Conservation (phyloP, 1,284 basidiomycete genomes). For the Moniliella sp. region DNA sequence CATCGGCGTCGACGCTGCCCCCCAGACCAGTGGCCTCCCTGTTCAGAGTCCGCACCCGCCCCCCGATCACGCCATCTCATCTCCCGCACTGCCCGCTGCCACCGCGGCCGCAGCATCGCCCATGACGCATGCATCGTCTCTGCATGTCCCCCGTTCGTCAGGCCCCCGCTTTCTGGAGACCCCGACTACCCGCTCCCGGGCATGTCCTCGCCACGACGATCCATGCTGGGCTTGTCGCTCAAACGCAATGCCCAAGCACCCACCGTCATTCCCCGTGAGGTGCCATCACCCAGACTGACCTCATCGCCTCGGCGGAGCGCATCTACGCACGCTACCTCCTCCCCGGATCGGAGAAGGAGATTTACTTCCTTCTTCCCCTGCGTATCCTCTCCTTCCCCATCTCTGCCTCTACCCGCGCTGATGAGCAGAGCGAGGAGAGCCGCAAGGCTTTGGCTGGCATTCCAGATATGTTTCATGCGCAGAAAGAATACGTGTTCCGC, state of each 20-base stretch:
- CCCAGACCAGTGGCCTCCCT: not conserved
- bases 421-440: conserved; percentile 45
- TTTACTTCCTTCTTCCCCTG: conserved; percentile 53
- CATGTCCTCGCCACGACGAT: conserved; percentile 12
- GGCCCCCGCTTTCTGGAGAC: conserved; percentile 22
- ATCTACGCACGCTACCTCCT: conserved; percentile 78
- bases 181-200: conserved; percentile 18
- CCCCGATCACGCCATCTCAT: not conserved
- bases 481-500: conserved; percentile 83
- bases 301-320: conserved; percentile 76
- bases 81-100: not conserved
- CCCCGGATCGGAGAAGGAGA: conserved; percentile 49
- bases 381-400: conserved; percentile 36
- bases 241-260: conserved; percentile 21
- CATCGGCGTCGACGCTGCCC: conserved; percentile 44
- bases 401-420: conserved; percentile 45
- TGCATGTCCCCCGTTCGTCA: conserved; percentile 6
- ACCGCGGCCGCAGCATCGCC: not conserved
- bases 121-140: not conserved
- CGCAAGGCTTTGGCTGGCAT: conserved; percentile 60
- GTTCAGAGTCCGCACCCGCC: not conserved
- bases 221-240: conserved; percentile 14
- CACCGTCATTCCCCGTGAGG: conserved; percentile 52
- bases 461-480: conserved; percentile 85
- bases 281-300: conserved; percentile 72